Evolutionary conservation across 352 stramenopile species (phyloP).

Genomic region (Phytophthora pistaciae): DNA sequence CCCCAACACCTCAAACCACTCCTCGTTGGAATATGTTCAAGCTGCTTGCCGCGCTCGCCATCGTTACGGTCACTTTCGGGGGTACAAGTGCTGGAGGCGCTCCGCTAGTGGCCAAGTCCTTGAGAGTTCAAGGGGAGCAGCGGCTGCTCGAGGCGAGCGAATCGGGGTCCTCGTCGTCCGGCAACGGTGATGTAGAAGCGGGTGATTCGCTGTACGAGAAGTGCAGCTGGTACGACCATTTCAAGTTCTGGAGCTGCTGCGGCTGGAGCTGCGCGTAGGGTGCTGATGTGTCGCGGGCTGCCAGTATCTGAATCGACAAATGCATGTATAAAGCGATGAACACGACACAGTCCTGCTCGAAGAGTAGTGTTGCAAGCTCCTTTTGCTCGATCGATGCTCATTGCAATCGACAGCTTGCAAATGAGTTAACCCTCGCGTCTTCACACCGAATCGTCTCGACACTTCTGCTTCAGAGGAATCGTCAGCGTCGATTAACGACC

Average conservation of each 20-base stretch:
- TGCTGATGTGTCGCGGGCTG: too few species aligned
- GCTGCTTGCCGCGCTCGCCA: background rate
- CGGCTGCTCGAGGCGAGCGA: conserved; percentile 3
- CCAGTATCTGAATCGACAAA: too few species aligned
- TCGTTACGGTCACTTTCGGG: background rate
- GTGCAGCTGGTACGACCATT: conserved; percentile 19
- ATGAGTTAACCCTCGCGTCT: too few species aligned
- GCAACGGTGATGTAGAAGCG: background rate
- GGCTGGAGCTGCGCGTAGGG: conserved; percentile 3
- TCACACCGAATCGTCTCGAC: too few species aligned
- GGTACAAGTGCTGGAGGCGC: background rate
- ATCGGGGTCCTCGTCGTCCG: background rate
- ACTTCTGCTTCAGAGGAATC: too few species aligned
- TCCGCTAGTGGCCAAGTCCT: background rate
- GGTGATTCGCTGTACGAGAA: conserved; percentile 7
- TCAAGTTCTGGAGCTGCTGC: conserved; percentile 24
- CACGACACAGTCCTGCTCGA: too few species aligned
- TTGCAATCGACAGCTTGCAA: background rate
- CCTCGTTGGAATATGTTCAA: conserved; percentile 11
- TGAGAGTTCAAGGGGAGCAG: background rate
- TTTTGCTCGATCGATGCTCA: too few species aligned
- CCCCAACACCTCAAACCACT: background rate
- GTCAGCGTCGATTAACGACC: background rate
- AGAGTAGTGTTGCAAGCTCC: too few species aligned
- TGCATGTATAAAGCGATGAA: background rate